These are phyloP conservation scores for Penicillium arizonense DNA, from an alignment of 495 filamentous ascomycete genomes.

Conservation along the genomic window DNA sequence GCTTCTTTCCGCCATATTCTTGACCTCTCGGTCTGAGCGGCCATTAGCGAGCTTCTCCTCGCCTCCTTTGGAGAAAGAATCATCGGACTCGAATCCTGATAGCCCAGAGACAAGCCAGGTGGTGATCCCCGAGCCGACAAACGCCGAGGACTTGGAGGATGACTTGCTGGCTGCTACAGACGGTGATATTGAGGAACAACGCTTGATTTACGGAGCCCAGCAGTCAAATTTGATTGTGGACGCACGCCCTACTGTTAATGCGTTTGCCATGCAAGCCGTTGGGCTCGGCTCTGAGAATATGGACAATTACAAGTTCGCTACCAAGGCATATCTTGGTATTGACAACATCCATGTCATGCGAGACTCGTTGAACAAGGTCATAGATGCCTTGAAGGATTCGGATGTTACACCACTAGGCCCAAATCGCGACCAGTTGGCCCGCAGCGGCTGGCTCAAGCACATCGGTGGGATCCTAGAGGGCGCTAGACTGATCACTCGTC, in stretches of 20 bases:
- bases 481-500: conserved; percentile 76
- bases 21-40: conserved; percentile 58
- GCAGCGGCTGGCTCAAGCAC: conserved; percentile 90
- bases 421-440: conserved; percentile 75
- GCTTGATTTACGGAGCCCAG: conserved; percentile 85
- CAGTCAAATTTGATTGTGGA: conserved; percentile 96
- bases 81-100: conserved; percentile 56
- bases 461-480: conserved; percentile 84
- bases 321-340: conserved; percentile 93
- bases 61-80: conserved; percentile 47
- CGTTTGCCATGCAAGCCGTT: conserved; percentile 91
- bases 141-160: conserved; percentile 70
- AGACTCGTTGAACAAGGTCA: conserved; percentile 81
- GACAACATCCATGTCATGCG: conserved; percentile 99
- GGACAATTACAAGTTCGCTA: conserved; percentile 92
- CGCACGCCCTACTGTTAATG: conserved; percentile 93
- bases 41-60: conserved; percentile 45
- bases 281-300: conserved; percentile 96
- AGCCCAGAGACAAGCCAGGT: conserved; percentile 43
- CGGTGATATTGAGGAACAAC: conserved; percentile 40
- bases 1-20: conserved; percentile 88
- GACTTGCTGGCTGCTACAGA: conserved; percentile 57
- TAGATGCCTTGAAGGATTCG: conserved; percentile 89
- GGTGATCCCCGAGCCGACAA: conserved; percentile 42
- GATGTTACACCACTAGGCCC: conserved; percentile 84